Evolutionary conservation across 352 stramenopile genomes (phyloP), one percentile per base, ranked within the genome.

Genomic region (Phytopythium aichiense): DNA sequence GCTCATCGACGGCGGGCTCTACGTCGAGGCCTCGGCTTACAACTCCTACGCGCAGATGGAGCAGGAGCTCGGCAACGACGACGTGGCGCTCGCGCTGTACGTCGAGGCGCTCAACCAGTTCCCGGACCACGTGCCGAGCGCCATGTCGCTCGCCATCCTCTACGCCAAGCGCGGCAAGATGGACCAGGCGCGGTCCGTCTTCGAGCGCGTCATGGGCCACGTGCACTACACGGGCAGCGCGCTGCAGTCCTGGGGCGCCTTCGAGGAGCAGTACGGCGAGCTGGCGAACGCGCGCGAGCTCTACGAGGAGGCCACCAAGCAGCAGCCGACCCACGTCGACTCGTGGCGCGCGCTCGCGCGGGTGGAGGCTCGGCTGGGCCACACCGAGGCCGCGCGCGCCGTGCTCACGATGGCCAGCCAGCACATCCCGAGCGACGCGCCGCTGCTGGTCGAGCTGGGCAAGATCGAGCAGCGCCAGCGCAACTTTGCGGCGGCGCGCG

Each of bases 21-120:
- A 77, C 58, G 69, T 91, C 42, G 83, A 95, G 50, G 71, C 84
- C 33, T 81, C 83, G 18, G 77, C 77, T 12, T 95, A 84, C 67
- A 92, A 95, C 60, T 85, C 87, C 20, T 95, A 91, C 62, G 87
- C 83, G 16, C 85, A 80, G 63, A 92, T 95, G 80, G 87, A 95
- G 63, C 72, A 92, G 40, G 78, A 92, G 40, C 57, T 92, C 16
- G 87, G 87, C 37, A 87, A 91, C 61, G 71, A 84, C 15, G 82
- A 91, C 45, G 72, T 73, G 43, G 87, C 87, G 5, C 66, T 86
- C 35, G 65, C 67, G 6, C 66, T 95, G 31, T 95, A 94, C 58
- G 52, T 71, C 13, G 76, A 89, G 30, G 80, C 77, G 37, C 62
- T 95, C 58, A 77, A 77, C 22, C 65, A 66, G 50, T 66, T 81